Percentiles rank a stretch among this genome's conserved stretches.
phyloP scores from a whole-genome alignment of 257 asterid genomes.

The Cynanchum wilfordii region DNA sequence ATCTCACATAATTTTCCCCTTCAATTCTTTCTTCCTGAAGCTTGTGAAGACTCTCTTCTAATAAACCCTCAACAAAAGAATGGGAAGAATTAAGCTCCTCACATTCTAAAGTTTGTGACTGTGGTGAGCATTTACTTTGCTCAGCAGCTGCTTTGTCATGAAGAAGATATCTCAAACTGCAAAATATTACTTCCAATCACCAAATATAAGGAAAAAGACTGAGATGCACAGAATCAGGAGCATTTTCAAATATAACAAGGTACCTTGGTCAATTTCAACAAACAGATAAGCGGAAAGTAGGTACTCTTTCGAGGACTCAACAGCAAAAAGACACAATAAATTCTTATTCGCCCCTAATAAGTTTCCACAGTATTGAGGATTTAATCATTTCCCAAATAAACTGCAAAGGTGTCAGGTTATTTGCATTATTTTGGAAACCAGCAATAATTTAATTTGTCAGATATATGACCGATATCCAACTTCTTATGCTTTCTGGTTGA shows the following conservation, averaged over 20 bases:
- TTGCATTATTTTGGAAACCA: background rate
- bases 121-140: constrained; percentile 36
- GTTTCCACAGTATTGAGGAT: background rate
- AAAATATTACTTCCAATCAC: constrained; percentile 22
- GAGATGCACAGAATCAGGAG: background rate
- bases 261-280: background rate
- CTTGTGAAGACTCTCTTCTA: constrained; percentile 76
- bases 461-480: background rate
- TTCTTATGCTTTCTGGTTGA: background rate
- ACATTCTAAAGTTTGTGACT: constrained; percentile 41
- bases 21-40: constrained; percentile 65
- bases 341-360: background rate
- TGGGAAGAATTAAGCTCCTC: constrained; percentile 50
- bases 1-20: constrained; percentile 67
- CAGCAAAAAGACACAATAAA: background rate
- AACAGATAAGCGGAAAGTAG: background rate
- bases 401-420: background rate
- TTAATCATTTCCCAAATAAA: background rate
- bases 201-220: background rate
- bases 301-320: background rate
- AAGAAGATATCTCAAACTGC: constrained; percentile 88
- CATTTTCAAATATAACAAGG: constrained; percentile 2
- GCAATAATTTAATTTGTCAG: background rate
- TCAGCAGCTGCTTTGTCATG: constrained; percentile 52
- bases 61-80: constrained; percentile 64